Conservation (phyloP, 306 rosid species). For the Lathyrus oleraceus region DNA sequence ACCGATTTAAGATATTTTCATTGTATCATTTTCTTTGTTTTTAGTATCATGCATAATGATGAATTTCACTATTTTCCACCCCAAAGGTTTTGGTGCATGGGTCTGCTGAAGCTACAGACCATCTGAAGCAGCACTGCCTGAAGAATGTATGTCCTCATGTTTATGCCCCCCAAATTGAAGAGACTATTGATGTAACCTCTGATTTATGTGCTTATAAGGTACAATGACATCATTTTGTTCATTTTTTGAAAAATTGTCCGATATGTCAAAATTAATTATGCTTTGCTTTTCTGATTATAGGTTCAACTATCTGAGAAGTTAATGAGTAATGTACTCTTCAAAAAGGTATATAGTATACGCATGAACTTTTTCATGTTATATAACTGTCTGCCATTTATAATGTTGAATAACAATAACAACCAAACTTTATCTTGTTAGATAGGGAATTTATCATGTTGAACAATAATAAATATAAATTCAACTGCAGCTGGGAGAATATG, state of each 20-base stretch:
- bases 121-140: slow-evolving; percentile 89
- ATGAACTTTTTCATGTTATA: slow-evolving; percentile 1
- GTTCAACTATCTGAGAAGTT: slow-evolving; percentile 93
- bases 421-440: not conserved
- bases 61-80: slow-evolving; percentile 22
- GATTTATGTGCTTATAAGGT: slow-evolving; percentile 98
- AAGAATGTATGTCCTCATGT: slow-evolving; percentile 84
- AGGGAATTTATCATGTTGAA: slow-evolving; percentile 9
- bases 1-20: not conserved
- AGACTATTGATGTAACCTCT: slow-evolving; percentile 92
- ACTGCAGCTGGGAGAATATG: slow-evolving; percentile 84
- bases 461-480: slow-evolving; percentile 32
- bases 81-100: slow-evolving; percentile 95
- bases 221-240: slow-evolving; percentile 26
- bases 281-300: slow-evolving; percentile 46
- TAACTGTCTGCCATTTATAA: slow-evolving; percentile 8
- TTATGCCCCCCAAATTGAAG: slow-evolving; percentile 93
- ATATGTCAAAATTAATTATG: slow-evolving; percentile 22
- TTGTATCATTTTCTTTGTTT: not conserved
- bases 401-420: slow-evolving; percentile 11
- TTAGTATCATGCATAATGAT: slow-evolving; percentile 22
- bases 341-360: slow-evolving; percentile 60
- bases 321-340: slow-evolving; percentile 86
- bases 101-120: slow-evolving; percentile 97
- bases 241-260: slow-evolving; percentile 19